phyloP scores from a whole-genome alignment of 1,139 yeast species.

The Chernovozyma aurita region DNA sequence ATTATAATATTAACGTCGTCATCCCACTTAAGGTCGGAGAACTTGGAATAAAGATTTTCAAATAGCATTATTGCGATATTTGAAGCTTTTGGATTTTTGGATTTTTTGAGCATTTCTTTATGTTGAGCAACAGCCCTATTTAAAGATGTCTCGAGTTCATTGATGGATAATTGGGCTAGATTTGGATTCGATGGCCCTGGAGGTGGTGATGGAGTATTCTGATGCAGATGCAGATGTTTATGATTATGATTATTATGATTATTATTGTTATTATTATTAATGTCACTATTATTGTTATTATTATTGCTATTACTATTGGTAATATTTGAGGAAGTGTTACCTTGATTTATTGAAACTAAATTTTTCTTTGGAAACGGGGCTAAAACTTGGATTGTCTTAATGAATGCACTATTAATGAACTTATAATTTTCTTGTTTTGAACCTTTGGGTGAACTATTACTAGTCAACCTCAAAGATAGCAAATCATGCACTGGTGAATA shows the following conservation, averaged over 20 bases:
- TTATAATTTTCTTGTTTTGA: constrained; percentile 34
- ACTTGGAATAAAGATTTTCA: constrained; percentile 16
- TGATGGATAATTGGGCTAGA: constrained; percentile 11
- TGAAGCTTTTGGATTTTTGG: constrained; percentile 9
- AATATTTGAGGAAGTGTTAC: not conserved
- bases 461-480: constrained; percentile 18
- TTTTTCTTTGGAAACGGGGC: constrained; percentile 21
- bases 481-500: constrained; percentile 35
- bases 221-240: not conserved
- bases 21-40: constrained; percentile 24
- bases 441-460: constrained; percentile 15
- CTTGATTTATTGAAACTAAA: constrained; percentile 1
- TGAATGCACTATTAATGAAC: constrained; percentile 54
- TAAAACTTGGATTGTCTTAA: constrained; percentile 48
- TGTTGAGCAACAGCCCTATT: constrained; percentile 12
- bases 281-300: too few relatives aligned
- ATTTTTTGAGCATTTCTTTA: constrained; percentile 8
- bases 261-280: not conserved
- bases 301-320: not conserved
- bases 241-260: not conserved
- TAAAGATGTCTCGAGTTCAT: constrained; percentile 16
- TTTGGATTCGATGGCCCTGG: constrained; percentile 3
- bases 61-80: constrained; percentile 15
- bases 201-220: constrained; percentile 1
- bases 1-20: constrained; percentile 20